phyloP scores from a whole-genome alignment of 2,329 filamentous ascomycete species.

The Cladosporium cucumerinum region DNA sequence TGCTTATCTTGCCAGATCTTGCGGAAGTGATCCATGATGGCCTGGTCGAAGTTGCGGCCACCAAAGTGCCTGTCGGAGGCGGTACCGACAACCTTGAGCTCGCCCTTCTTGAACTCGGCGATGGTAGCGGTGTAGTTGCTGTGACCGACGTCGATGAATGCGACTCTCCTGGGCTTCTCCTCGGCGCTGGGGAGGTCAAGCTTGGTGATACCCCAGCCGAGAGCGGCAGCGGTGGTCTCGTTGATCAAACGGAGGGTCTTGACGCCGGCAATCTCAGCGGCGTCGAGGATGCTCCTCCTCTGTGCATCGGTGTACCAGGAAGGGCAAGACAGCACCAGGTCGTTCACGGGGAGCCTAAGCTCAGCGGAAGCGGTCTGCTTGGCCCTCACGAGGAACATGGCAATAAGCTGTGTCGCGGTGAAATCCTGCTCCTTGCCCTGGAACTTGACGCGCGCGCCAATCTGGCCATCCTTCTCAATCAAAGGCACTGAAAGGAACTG shows the following conservation, averaged over 20 bases:
- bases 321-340: slow-evolving; percentile 90
- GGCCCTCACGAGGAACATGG: slow-evolving; percentile 95
- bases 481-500: slow-evolving; percentile 82
- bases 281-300: slow-evolving; percentile 83
- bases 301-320: slow-evolving; percentile 97
- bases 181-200: slow-evolving; percentile 82
- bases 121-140: slow-evolving; percentile 93
- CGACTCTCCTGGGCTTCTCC: slow-evolving; percentile 86
- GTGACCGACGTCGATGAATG: slow-evolving; percentile 93
- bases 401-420: slow-evolving; percentile 86
- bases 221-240: slow-evolving; percentile 91
- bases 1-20: slow-evolving; percentile 96
- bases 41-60: slow-evolving; percentile 95
- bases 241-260: slow-evolving; percentile 94
- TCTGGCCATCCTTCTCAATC: slow-evolving; percentile 87
- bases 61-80: slow-evolving; percentile 94
- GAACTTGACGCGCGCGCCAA: slow-evolving; percentile 90
- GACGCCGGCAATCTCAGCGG: slow-evolving; percentile 87
- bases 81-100: slow-evolving; percentile 88
- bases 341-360: slow-evolving; percentile 84
- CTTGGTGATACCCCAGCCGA: slow-evolving; percentile 98
- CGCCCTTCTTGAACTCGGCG: slow-evolving; percentile 95
- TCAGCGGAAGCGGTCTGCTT: slow-evolving; percentile 82
- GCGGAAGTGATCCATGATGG: slow-evolving; percentile 88
- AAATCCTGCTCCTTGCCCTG: slow-evolving; percentile 93